Base-by-base conservation (phyloP, 2,329 filamentous ascomycete species). In the Endocalyx cinctus region DNA sequence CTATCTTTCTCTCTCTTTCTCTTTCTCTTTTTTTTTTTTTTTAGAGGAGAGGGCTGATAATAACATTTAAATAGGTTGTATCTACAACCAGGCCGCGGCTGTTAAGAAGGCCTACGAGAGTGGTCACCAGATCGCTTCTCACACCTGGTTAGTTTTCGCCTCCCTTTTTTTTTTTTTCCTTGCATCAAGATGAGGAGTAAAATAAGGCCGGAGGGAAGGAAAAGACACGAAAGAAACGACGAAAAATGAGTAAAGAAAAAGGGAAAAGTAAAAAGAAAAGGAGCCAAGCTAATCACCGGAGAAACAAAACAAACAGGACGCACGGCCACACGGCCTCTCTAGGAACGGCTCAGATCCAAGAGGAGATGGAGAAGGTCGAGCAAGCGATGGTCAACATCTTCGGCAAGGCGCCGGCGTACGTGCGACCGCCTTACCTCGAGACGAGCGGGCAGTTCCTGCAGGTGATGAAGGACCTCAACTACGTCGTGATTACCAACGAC, bases 401-500 rank as follows among this genome's bases (percentile, higher is more conserved):
- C 35, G 67, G 66, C 43, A 59, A 58, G 45, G 69, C 69, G 53
- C 68, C 68, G 6, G 57, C 62, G 8, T 71, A 72, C 57, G 61
- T 72, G 62, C 65, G 68, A 0, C 68, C 68, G 5, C 68, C 68
- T 0, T 70, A 70, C 54, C 66, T 72, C 27, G 64, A 64, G 37
- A 70, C 67, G 4, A 57, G 65, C 31, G 65, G 64, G 15, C 51
- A 60, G 37, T 60, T 70, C 26, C 54, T 70, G 29, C 48, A 51
- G 13, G 61, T 60, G 11, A 60, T 70, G 59, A 48, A 48, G 35
- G 42, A 57, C 34, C 52, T 79, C 31, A 71, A 71, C 35, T 79
- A 78, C 62, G 74, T 76, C 49, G 67, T 79, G 48, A 70, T 74
- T 47, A 79, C 74, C 46, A 66, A 78, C 48, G 72, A 80, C 41